phyloP scores from a whole-genome alignment of 352 stramenopile genomes.

The Phytophthora citricola region DNA sequence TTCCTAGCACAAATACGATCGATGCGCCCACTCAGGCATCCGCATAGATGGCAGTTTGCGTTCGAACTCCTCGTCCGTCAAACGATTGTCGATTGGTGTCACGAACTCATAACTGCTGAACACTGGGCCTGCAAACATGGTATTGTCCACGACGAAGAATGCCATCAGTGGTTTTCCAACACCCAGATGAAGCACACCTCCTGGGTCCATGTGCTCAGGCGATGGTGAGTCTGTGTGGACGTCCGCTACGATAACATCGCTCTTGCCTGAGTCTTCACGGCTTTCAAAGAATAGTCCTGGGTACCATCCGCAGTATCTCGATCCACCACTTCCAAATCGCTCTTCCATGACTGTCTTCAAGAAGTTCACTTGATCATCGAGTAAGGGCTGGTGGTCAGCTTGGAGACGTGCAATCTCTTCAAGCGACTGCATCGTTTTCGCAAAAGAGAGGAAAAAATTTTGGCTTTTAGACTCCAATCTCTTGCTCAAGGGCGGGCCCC shows the following conservation, averaged over 20 bases:
- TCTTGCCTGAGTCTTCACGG: constrained; percentile 20
- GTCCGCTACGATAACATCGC: constrained; percentile 23
- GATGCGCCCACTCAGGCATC: constrained; percentile 8
- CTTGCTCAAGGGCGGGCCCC: too few relatives aligned
- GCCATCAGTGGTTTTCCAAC: constrained; percentile 9
- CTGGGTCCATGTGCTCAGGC: constrained; percentile 6
- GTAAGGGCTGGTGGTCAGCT: constrained; percentile 5
- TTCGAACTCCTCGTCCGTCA: constrained; percentile 10
- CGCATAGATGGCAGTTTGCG: not conserved
- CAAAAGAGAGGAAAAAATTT: constrained; percentile 5
- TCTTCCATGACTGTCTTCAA: constrained; percentile 38
- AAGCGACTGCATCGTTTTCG: constrained; percentile 19
- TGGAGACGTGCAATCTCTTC: constrained; percentile 2
- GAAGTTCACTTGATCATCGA: constrained; percentile 20
- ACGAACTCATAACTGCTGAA: constrained; percentile 28
- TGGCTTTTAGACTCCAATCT: too few relatives aligned
- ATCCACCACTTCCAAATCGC: constrained; percentile 4
- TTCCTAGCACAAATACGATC: constrained; percentile 13
- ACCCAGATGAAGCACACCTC: constrained; percentile 16
- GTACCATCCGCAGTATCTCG: constrained; percentile 25
- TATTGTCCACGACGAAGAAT: constrained; percentile 19
- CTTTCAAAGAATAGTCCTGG: constrained; percentile 18
- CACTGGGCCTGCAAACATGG: constrained; percentile 18
- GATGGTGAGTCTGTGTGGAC: constrained; percentile 14
- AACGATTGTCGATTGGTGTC: constrained; percentile 13